Base-by-base conservation (phyloP, 371 early-diverging fungal genomes). In the Actinomortierella wolfii region DNA sequence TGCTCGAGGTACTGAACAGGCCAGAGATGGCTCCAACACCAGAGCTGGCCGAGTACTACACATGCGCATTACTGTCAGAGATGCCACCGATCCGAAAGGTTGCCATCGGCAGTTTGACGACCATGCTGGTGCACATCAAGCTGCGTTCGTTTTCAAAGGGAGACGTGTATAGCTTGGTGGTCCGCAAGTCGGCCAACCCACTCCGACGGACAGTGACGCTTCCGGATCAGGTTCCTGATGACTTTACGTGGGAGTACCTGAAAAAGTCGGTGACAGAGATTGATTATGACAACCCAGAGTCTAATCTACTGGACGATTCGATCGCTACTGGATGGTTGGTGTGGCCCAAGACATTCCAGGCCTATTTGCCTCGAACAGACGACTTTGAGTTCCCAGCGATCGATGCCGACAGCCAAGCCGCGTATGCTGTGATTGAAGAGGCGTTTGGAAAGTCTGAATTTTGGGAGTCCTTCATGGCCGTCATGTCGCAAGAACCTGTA, bases 301-400 rank as follows among this genome's bases (percentile, higher is more conserved):
- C 66, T 8, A 84, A 83, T 46, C 40, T 79, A 13, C 65, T 88
- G 17, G 75, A 82, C 1, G 92, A 92, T 44, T 78, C 79, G 20
- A 61, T 68, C 1, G 55, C 77, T 1, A 73, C 82, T 14, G 95
- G 94, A 1, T 94, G 94, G 92, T 83, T 86, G 59, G 90, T 81
- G 4, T 93, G 92, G 91, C 92, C 93, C 2, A 67, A 77, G 23
- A 61, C 76, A 2, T 81, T 78, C 60, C 81, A 79, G 44, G 83
- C 79, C 0, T 91, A 90, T 62, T 56, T 73, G 1, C 70, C 78
- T 6, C 78, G 83, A 9, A 76, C 76, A 0, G 75, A 61, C 1
- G 56, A 56, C 5, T 51, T 54, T 9, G 55, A 61, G 5, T 67
- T 77, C 47, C 77, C 79, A 15, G 57, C 56, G 15, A 71, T 87